Evolutionary conservation across 768 basidiomycete species (phyloP), one percentile per base, ranked within the genome.

Genomic region (Phanerochaete sordida): DNA sequence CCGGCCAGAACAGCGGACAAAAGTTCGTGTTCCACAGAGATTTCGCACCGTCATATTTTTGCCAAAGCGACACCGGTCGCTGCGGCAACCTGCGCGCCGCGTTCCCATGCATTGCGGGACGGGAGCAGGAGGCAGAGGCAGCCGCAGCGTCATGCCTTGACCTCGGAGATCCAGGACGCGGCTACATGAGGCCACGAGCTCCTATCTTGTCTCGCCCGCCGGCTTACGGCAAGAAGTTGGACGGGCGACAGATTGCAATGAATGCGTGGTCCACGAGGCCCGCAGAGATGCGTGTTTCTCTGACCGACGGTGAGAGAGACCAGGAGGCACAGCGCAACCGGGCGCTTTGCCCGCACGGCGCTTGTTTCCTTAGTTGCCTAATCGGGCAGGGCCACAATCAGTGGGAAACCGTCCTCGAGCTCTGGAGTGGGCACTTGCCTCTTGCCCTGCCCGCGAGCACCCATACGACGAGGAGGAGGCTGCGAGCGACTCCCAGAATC

Each of bases 1-100:
- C 48, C 13, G 50, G 50, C 50, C 50, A 51, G 50, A 51, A 51
- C 50, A n/a, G n/a, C 30, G 50, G 28, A 51, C 31, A 51, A 51
- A 51, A 51, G n/a, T 19, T 51, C 50, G n/a, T 33, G 23, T 21
- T 11, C 13, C 50, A 51, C 6, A n/a, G 30, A 28, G 50, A 19
- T 51, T 51, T 51, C 50, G 27, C 50, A 51, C 50, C 50, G 50
- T 51, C 28, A 33, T 21, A 51, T 8, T 31, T 51, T 51, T 33
- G 50, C 30, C 27, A 51, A 51, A 26, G 27, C 50, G 7, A 9
- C n/a, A 30, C 30, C n/a, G 50, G 5, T 19, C 9, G 50, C n/a
- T 6, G 50, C 50, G 50, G 50, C 50, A 26, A 28, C 19, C 7
- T 33, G 28, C 27, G 28, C 50, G 23, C 50, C 50, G 30, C 30